Evolutionary conservation across 75 land plant genomes (phyloP), one percentile per base, ranked within the genome.

Genomic region (Cupressus sempervirens): DNA sequence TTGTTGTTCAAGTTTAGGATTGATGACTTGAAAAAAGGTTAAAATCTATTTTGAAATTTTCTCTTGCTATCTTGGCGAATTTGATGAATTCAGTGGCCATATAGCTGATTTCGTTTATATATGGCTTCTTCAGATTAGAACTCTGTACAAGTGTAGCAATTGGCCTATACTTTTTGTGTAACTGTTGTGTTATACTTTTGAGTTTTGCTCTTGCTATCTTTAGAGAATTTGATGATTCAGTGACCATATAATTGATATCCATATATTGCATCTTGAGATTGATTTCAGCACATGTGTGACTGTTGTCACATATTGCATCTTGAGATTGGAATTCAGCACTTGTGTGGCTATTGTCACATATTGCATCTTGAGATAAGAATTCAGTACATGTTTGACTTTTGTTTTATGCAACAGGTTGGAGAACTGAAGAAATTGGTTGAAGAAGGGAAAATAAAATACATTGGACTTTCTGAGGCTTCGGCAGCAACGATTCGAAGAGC

Each of bases 341-440:
- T 65, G 16, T 18, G 32, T 56, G 10, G 3, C 41, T 36, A 36
- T 4, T 26, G n/a, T n/a, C n/a, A n/a, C n/a, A n/a, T n/a, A n/a
- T n/a, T n/a, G n/a, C n/a, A n/a, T n/a, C n/a, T 56, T 46, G 41
- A 29, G 48, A 7, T 46, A 3, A 23, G 29, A 23, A 3, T 16
- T 40, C 50, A 18, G 4, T 38, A 20, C 16, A 3, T 20, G 45
- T 43, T 5, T 32, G 40, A 7, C 38, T 38, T 36, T 84, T 16
- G 43, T 41, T 1, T 41, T n/a, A n/a, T 38, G 2, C 40, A 38
- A 48, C 70, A 94, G 94, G 89, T 94, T 84, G 92, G 90, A n/a
- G 96, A 94, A 83, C 83, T 94, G 75, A 94, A 94, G 90, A 93
- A 94, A 87, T 82, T 94, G 54, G 93, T 94, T 74, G 87, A 93